A percentile compares a stretch with the other conserved stretches of the same genome.
These are phyloP conservation scores for Nepenthes mirabilis DNA, from an alignment of 148 eudicot genomes.

Conservation along the genomic window DNA sequence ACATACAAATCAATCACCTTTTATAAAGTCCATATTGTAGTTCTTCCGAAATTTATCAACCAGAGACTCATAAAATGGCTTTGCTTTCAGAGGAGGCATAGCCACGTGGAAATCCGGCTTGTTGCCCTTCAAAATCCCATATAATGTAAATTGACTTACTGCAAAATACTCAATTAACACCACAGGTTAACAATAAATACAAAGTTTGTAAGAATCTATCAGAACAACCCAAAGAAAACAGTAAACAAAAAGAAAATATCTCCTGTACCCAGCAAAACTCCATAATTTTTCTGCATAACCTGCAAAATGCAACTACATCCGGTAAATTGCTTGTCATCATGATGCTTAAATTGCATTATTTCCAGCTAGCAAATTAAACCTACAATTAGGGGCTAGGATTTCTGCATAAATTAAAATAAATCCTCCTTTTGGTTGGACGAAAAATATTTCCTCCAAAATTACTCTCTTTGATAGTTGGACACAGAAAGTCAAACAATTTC, in stretches of 20 bases:
- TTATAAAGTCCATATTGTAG: conserved; percentile 50
- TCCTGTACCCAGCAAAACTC: conserved; percentile 63
- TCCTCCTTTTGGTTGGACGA: too few relatives aligned
- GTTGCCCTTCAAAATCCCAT: conserved; percentile 94
- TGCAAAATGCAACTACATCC: conserved; percentile 15
- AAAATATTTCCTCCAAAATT: too few relatives aligned
- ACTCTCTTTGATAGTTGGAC: too few relatives aligned
- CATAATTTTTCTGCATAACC: conserved; percentile 80
- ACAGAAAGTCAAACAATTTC: too few relatives aligned
- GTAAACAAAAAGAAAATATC: neutral
- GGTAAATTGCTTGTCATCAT: neutral
- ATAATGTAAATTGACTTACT: conserved; percentile 96
- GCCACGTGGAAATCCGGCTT: conserved; percentile 99
- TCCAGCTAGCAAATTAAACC: too few relatives aligned
- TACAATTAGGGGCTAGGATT: too few relatives aligned
- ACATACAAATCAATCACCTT: conserved; percentile 36
- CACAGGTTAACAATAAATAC: neutral
- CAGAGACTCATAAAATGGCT: conserved; percentile 68
- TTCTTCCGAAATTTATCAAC: conserved; percentile 63
- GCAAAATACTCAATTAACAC: conserved; percentile 19
- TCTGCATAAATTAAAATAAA: too few relatives aligned
- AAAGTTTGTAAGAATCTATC: neutral
- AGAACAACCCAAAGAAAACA: neutral
- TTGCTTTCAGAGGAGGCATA: conserved; percentile 84
- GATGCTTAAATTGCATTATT: neutral